A percentile compares a stretch with the other conserved stretches of the same genome.
Evolutionary conservation across 768 basidiomycete species (phyloP).

Genomic region (Serendipita sp.): DNA sequence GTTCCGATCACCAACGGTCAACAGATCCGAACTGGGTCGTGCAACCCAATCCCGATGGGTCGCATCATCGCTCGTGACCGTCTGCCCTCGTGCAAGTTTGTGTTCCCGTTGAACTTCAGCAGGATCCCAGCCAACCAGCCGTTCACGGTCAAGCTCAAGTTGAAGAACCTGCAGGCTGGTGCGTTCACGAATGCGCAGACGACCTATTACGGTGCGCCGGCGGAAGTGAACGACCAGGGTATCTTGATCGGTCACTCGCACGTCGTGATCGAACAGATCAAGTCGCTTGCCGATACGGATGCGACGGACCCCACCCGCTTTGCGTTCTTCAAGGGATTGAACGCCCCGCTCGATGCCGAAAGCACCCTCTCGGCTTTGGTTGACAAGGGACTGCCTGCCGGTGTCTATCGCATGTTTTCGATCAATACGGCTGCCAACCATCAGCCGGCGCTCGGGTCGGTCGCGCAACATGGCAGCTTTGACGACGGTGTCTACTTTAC

Average conservation of each 20-base stretch:
- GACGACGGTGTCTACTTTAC: slow-evolving; percentile 14
- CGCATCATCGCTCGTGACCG: slow-evolving; percentile 12
- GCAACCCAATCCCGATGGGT: slow-evolving; percentile 19
- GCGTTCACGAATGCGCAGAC: slow-evolving; percentile 14
- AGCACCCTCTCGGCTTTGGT: slow-evolving; percentile 19
- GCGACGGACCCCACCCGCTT: slow-evolving; percentile 19
- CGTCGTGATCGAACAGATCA: slow-evolving; percentile 21
- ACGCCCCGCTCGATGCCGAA: slow-evolving; percentile 13
- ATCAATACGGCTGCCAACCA: slow-evolving; percentile 18
- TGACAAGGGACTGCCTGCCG: slow-evolving; percentile 20
- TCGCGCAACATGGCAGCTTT: slow-evolving; percentile 17
- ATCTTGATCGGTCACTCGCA: slow-evolving; percentile 22
- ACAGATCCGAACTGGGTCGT: slow-evolving; percentile 17
- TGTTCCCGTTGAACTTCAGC: slow-evolving; percentile 16
- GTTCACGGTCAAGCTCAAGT: slow-evolving; percentile 20
- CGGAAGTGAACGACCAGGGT: slow-evolving; percentile 16
- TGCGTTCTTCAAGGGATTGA: slow-evolving; percentile 22
- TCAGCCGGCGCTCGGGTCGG: slow-evolving; percentile 12
- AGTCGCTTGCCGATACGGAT: slow-evolving; percentile 12
- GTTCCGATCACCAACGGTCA: slow-evolving; percentile 22
- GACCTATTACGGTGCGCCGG: too few relatives aligned
- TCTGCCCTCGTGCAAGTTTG: slow-evolving; percentile 15
- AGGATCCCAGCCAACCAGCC: slow-evolving; percentile 16
- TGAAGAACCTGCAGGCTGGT: slow-evolving; percentile 14
- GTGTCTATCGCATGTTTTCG: slow-evolving; percentile 16